Conservation (phyloP, 148 eudicot genomes). For the Rhododendron henanense region DNA sequence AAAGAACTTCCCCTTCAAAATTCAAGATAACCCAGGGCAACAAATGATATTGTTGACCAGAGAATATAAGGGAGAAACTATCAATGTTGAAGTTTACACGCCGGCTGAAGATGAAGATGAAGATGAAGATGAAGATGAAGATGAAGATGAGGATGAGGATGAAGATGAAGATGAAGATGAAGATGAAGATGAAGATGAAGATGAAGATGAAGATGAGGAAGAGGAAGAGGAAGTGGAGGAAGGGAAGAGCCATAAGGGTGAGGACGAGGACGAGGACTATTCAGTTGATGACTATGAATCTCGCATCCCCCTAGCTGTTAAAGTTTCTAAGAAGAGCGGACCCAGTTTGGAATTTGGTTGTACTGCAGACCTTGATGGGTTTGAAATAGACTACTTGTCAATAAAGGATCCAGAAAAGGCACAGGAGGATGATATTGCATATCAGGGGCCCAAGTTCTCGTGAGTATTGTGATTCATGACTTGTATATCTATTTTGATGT, state of each 20-base stretch:
- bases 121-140: background rate
- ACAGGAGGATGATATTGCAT: constrained; percentile 37
- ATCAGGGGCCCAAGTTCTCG: constrained; percentile 61
- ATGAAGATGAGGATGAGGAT: background rate
- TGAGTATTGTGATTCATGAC: constrained; percentile 20
- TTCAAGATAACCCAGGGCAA: constrained; percentile 46
- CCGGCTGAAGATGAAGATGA: constrained; percentile 13
- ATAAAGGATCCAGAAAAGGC: constrained; percentile 30
- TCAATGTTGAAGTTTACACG: constrained; percentile 47
- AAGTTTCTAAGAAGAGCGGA: constrained; percentile 33
- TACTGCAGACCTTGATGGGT: constrained; percentile 48
- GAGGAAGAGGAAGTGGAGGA: background rate
- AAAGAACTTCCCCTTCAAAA: constrained; percentile 37
- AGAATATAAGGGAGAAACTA: constrained; percentile 43
- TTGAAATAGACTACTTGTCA: constrained; percentile 37
- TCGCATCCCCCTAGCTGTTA: constrained; percentile 37
- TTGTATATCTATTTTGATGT: background rate
- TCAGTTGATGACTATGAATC: constrained; percentile 22
- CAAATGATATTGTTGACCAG: constrained; percentile 40
- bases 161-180: background rate
- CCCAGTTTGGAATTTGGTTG: constrained; percentile 41
- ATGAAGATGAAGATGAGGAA: background rate
- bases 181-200: too few species aligned
- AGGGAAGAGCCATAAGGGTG: constrained; percentile 9
- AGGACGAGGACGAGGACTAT: constrained; percentile 8